phyloP scores from a whole-genome alignment of 345 rosid genomes.

The Pistacia atlantica region DNA sequence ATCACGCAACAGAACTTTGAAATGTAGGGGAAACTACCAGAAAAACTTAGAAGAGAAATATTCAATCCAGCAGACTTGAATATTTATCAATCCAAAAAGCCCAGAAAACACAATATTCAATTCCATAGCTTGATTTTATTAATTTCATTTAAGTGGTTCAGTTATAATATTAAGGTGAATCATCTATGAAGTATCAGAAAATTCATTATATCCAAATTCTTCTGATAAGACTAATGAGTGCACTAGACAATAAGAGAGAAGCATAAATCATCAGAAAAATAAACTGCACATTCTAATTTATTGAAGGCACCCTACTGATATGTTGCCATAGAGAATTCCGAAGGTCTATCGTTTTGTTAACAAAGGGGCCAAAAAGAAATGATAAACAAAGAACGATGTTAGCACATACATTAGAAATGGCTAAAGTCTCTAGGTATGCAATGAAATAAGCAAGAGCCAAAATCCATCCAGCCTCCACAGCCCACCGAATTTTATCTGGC shows the following conservation, averaged over 20 bases:
- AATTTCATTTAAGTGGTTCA: neutral
- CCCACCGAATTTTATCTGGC: constrained; percentile 71
- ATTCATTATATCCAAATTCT: neutral
- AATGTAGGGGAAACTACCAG: neutral
- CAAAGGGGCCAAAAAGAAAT: neutral
- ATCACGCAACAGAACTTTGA: neutral
- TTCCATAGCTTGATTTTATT: neutral
- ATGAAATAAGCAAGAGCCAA: constrained; percentile 91
- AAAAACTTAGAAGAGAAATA: neutral
- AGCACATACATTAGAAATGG: constrained; percentile 82
- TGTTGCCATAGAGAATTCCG: neutral
- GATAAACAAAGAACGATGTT: constrained; percentile 12
- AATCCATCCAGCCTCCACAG: constrained; percentile 81
- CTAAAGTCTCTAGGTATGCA: constrained; percentile 93
- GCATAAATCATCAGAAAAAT: neutral
- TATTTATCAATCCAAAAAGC: neutral
- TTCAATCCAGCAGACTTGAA: neutral
- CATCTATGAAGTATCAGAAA: neutral
- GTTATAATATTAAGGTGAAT: neutral
- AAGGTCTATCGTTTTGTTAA: neutral
- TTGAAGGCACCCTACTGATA: neutral
- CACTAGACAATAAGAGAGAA: neutral
- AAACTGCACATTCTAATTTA: neutral
- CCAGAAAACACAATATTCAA: constrained; percentile 1
- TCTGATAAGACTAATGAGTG: neutral